Evolutionary conservation across 2,329 filamentous ascomycete species (phyloP).

Genomic region (Botrytis byssoidea): DNA sequence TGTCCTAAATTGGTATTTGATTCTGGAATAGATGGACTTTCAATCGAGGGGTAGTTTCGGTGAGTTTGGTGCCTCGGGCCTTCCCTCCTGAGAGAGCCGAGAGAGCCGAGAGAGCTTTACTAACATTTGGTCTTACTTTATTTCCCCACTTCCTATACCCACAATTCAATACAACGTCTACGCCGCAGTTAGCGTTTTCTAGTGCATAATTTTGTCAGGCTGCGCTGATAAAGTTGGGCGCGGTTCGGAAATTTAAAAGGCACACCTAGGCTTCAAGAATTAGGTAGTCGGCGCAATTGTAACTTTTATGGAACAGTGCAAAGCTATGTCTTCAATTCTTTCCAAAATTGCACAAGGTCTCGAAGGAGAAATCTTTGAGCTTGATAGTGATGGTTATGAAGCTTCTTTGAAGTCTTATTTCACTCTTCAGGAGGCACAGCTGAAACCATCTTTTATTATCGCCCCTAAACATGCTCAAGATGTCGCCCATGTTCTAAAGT

Average conservation of each 20-base stretch:
- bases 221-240: neutral
- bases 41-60: too few species aligned
- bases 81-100: too few species aligned
- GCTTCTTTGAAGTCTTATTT: neutral
- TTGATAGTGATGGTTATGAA: neutral
- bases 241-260: too few species aligned
- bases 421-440: conserved; percentile 24
- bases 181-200: neutral
- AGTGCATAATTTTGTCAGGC: neutral
- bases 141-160: neutral
- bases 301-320: too few species aligned
- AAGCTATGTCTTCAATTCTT: neutral
- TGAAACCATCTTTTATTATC: conserved; percentile 29
- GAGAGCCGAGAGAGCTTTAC: too few species aligned
- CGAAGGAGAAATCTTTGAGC: neutral
- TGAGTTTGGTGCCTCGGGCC: too few species aligned
- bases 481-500: conserved; percentile 26
- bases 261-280: too few species aligned
- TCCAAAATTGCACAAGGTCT: neutral
- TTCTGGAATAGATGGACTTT: too few species aligned
- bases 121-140: neutral
- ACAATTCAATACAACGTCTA: neutral
- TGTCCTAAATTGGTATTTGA: too few species aligned
- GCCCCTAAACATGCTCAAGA: conserved; percentile 26
- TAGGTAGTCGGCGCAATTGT: too few species aligned